Evolutionary conservation across 2,329 filamentous ascomycete species (phyloP).

Genomic region (Diaporthe vaccinii): DNA sequence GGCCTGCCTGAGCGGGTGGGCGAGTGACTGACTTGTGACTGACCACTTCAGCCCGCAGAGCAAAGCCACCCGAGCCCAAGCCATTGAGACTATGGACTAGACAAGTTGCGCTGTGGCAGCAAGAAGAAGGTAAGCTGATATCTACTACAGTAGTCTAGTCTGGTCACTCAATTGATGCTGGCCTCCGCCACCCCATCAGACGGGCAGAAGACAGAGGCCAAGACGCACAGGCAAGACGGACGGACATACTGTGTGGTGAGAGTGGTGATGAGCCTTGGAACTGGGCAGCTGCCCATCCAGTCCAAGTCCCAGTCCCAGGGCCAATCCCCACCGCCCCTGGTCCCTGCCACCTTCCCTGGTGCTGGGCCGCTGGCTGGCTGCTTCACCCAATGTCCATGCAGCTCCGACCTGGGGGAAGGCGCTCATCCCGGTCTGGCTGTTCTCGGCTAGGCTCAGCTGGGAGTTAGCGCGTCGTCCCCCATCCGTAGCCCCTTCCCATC

Average conservation of each 20-base stretch:
- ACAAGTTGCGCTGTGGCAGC: neutral
- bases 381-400: slow-evolving; percentile 18
- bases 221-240: neutral
- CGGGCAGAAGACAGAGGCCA: neutral
- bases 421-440: slow-evolving; percentile 21
- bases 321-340: slow-evolving; percentile 5
- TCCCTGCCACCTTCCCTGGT: neutral
- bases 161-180: slow-evolving; percentile 7
- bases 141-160: neutral
- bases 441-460: slow-evolving; percentile 29
- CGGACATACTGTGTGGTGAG: slow-evolving; percentile 16
- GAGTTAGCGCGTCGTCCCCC: slow-evolving; percentile 10
- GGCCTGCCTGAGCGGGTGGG: slow-evolving; percentile 6
- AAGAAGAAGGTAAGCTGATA: slow-evolving; percentile 10
- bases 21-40: slow-evolving; percentile 2
- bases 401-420: slow-evolving; percentile 29
- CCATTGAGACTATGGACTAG: neutral
- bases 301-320: neutral
- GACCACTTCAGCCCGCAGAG: neutral
- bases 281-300: slow-evolving; percentile 7
- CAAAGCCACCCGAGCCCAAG: slow-evolving; percentile 20
- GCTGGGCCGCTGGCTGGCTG: slow-evolving; percentile 19
- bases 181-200: slow-evolving; percentile 13
- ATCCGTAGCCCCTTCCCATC: slow-evolving; percentile 34
- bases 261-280: slow-evolving; percentile 8